Base-by-base conservation (phyloP, 768 basidiomycete genomes). In the Leucocoprinus birnbaumii region DNA sequence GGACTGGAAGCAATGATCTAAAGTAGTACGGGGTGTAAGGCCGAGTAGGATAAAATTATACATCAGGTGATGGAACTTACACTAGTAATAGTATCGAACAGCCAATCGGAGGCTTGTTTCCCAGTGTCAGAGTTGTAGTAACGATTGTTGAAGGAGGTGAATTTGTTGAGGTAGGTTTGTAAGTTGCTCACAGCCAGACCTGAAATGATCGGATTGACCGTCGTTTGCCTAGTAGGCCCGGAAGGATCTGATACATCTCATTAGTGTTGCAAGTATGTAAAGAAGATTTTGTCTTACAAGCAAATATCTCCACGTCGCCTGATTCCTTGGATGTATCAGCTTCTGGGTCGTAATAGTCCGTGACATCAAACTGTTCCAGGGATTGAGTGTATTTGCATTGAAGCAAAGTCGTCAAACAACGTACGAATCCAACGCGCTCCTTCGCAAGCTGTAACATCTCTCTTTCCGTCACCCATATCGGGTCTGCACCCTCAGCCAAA, bases 81-180 rank as follows among this genome's bases (percentile, higher is more conserved):
- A 49, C 45, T 50, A 44, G 55, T 56, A 16, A 69, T 58, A 8
- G 67, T 67, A 46, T 65, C 54, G 8, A 65, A 55, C 21, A 74
- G 67, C 70, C 68, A 74, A 9, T 59, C 58, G 3, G 69, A 66
- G 18, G 73, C 71, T 41, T 59, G 57, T 14, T 58, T 66, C n/a
- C 74, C 73, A 11, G 65, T 59, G 0, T 62, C 18, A 0, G 71
- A 66, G 11, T 41, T 59, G 59, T 70, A 69, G 59, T 73, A 68
- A n/a, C 71, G 68, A 45, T 70, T 72, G 59, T 69, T 65, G 62
- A 71, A 74, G 13, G 60, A 14, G 0, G 70, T 70, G 22, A 71
- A 62, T 50, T 65, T 69, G 13, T 49, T 57, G 45, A 73, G 67
- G 57, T 68, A 64, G 14, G 51, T 45, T 42, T 70, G 62, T 65